Evolutionary conservation across 2,329 filamentous ascomycete genomes (phyloP), one percentile per base, ranked within the genome.

Genomic region (Cercospora zeae-maydis): DNA sequence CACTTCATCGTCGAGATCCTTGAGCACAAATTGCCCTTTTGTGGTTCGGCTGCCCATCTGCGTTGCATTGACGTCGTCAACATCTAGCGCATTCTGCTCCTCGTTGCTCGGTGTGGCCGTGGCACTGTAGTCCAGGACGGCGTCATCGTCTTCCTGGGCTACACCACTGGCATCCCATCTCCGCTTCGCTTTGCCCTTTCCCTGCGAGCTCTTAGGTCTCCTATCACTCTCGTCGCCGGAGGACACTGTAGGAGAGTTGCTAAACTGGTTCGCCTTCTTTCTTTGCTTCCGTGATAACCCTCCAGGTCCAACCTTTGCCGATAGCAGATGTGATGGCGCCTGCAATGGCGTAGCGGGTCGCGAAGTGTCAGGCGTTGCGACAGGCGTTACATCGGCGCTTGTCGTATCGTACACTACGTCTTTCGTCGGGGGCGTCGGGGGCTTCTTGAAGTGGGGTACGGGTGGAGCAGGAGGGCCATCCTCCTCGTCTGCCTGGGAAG

Each of bases 1-100:
- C 14, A 99, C 92, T 77, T 99, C 92, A 69, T 96, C 92, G 65
- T 93, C 93, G 6, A 99, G 79, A 72, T 99, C 95, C 73, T 91
- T 96, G 67, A 99, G 81, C 54, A 98, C 88, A 72, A 98, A 99
- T 74, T 97, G 91, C 57, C 95, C 95, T 78, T 93, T 93, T 58
- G 84, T 85, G 13, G 90, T 96, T 73, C 86, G 88, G 36, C 85
- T 90, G 36, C 95, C 95, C 92, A 92, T 97, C 1, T 90, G 87
- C 11, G 88, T 86, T 56, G 90, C 84, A 66, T 92, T 87, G 33
- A 97, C 87, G 45, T 86, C 84, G 71, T 96, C 90, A 2, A 96
- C 78, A 54, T 84, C 82, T 39, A 79, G 69, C 9, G 72, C 69
- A 8, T 77, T 82, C 1, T 76, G 76, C 58, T 85, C 83, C 55